phyloP scores from a whole-genome alignment of 1,284 basidiomycete genomes.

The Fomitopsis pinicola region DNA sequence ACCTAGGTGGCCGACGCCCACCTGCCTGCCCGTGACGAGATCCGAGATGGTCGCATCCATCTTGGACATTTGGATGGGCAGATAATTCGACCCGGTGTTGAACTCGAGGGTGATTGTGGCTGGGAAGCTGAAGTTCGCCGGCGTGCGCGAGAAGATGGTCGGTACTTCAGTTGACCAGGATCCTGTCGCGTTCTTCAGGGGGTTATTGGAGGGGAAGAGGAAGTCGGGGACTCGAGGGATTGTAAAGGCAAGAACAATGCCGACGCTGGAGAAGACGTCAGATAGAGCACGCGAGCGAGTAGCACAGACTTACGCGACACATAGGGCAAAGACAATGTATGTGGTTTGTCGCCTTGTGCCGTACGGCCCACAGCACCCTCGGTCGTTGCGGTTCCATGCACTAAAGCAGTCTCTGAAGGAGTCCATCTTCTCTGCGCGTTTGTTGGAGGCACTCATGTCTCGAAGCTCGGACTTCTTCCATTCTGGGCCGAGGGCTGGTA shows the following conservation, averaged over 20 bases:
- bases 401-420: conserved; percentile 39
- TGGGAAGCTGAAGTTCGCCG: conserved; percentile 85
- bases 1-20: conserved; percentile 63
- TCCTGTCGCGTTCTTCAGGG: conserved; percentile 57
- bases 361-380: conserved; percentile 64
- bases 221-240: conserved; percentile 78
- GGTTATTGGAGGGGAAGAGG: conserved; percentile 51
- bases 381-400: conserved; percentile 25
- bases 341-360: conserved; percentile 69
- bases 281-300: not conserved
- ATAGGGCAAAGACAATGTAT: conserved; percentile 60
- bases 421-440: conserved; percentile 55
- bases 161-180: conserved; percentile 50
- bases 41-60: conserved; percentile 68
- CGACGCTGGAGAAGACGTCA: conserved; percentile 43
- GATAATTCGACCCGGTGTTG: conserved; percentile 66
- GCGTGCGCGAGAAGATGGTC: conserved; percentile 61
- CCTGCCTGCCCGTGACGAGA: conserved; percentile 51
- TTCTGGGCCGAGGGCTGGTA: conserved; percentile 83
- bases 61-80: conserved; percentile 69
- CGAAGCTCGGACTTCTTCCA: conserved; percentile 78
- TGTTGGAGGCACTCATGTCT: conserved; percentile 67
- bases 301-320: conserved; percentile 53
- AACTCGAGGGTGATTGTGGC: conserved; percentile 69
- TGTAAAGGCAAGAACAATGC: conserved; percentile 66